Evolutionary conservation across 306 rosid genomes (phyloP), one percentile per base, ranked within the genome.

Genomic region (Adenanthera pavonina): DNA sequence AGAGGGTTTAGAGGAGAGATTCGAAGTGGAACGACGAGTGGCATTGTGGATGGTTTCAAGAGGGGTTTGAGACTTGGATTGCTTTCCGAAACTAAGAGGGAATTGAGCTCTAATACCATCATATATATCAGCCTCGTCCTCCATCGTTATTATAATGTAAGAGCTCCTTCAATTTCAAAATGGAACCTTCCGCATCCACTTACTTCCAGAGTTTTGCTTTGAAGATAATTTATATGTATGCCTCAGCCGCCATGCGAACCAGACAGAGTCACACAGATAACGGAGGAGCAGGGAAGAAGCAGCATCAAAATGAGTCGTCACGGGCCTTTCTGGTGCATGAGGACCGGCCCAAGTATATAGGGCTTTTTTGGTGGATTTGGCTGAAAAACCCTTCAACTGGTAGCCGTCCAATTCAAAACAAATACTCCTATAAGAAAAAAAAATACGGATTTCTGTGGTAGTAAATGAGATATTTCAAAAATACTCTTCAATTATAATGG

Each of bases 81-180:
- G 97, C 85, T 95, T 95, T 8, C 99, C 99, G 77, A 93, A 95
- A 0, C 91, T 48, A 4, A 93, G 68, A 85, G 99, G 99, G 76
- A 95, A 95, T 52, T 89, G 91, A 67, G 98, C 92, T 81, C 98
- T 76, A 13, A 43, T 69, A 3, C 97, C 99, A 51, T 93, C 92
- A 87, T 85, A 92, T 19, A 93, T 89, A 57, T 95, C 97, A 19
- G 86, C 97, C 0, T 88, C 92, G 51, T 93, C 97, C 76, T 89
- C 99, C 83, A 86, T 85, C 33, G 64, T 67, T 43, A 38, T 30
- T 43, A 38, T 30, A 5, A 5, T 17, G 0, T 3, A 4, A 66
- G 30, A 65, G 20, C 48, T 17, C 10, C 56, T 69, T 25, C 74
- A 0, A 69, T 8, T 20, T 43, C 36, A 41, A 19, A 11, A 43